Base-by-base conservation (phyloP, 208 protist species). In the Acanthamoeba sp. region DNA sequence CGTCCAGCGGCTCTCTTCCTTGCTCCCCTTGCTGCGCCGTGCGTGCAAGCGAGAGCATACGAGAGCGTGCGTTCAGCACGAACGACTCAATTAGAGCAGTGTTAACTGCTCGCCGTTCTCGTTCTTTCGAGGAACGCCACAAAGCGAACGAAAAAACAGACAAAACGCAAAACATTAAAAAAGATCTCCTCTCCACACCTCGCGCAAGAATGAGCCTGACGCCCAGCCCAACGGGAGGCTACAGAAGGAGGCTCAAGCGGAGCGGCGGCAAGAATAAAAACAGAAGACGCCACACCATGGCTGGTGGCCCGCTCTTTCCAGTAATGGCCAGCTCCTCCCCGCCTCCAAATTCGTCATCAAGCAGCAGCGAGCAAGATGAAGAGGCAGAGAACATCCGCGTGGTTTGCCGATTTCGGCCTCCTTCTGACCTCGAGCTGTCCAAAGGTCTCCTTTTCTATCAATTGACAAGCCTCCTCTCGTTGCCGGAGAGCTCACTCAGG, bases 371-470 rank as follows among this genome's bases (percentile, higher is more conserved):
- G 9, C 6, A 52, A 87, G 55, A 38, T 50, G 82, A 64, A n/a
- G 40, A 55, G 24, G 73, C 42, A 12, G 82, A 90, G 45, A 90
- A 90, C 32, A 90, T 90, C 16, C 29, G 82, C 14, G 82, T 90
- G 9, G 82, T 90, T 59, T 90, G 82, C 29, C 20, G 82, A 45
- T 90, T 90, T 57, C 82, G 82, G 12, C 82, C 82, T 24, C 42
- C 29, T 7, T 90, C 82, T 18, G 48, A 90, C 22, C 3, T 32
- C n/a, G 82, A 90, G 29, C 20, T 84, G 27, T n/a, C 36, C 20
- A 45, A 84, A 84, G 73, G 73, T 84, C 4, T 6, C 0, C 1
- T 38, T 80, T 62, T 18, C 16, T 59, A 18, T 4, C 22, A 4
- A 59, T 20, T 20, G 9, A 59, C 55, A 6, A 62, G 0, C 22